Percentiles rank a stretch among this genome's conserved stretches.
These are phyloP conservation scores for Solanum chacoense DNA, from an alignment of 305 asterid genomes.

Conservation along the genomic window DNA sequence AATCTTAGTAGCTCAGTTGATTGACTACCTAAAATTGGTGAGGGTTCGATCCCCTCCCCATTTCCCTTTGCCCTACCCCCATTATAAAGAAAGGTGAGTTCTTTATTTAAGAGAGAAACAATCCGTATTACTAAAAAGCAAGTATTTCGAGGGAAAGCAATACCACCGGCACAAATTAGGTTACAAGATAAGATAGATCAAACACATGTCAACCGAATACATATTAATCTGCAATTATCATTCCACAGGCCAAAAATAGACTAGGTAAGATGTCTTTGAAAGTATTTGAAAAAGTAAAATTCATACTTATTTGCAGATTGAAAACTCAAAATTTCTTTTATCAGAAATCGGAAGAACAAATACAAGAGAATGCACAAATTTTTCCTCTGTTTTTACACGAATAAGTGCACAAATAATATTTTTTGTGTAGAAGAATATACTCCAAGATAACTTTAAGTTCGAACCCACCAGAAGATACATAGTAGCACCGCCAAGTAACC, in stretches of 20 bases:
- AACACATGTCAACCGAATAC: not conserved
- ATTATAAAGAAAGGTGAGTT: not conserved
- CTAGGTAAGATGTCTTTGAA: not conserved
- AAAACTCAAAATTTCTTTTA: not conserved
- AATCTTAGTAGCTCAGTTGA: not conserved
- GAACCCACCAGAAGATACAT: not conserved
- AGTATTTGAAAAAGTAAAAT: not conserved
- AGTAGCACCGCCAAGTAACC: not conserved
- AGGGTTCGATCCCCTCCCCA: not conserved
- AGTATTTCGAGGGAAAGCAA: not conserved
- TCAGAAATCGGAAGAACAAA: not conserved
- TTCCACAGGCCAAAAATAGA: not conserved
- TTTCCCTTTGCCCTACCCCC: not conserved
- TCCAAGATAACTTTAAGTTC: not conserved
- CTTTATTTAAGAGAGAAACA: not conserved
- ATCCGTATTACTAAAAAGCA: not conserved
- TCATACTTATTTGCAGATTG: not conserved
- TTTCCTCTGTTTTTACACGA: not conserved
- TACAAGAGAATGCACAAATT: not conserved
- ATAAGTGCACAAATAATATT: not conserved
- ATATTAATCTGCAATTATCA: not conserved
- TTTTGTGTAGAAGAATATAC: not conserved
- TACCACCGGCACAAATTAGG: not conserved
- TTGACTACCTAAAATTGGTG: not conserved
- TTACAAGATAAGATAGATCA: not conserved